These are phyloP conservation scores for Eutrema yunnanense DNA, from an alignment of 345 rosid species.

Conservation along the genomic window DNA sequence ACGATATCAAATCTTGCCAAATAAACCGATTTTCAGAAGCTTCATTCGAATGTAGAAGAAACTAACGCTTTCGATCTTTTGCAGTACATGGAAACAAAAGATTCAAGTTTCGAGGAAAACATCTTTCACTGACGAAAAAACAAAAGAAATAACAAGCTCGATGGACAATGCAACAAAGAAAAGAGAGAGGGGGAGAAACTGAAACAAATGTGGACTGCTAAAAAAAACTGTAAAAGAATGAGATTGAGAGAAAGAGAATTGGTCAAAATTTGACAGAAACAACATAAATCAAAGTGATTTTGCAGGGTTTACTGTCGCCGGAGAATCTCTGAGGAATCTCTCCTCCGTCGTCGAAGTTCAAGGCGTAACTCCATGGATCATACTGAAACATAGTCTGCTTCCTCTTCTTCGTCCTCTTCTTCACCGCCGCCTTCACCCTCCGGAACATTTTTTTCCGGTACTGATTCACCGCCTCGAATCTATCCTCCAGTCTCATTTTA, in stretches of 20 bases:
- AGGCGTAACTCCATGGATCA: slow-evolving; percentile 88
- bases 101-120: background rate
- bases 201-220: slow-evolving; percentile 9
- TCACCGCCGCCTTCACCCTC: slow-evolving; percentile 16
- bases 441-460: slow-evolving; percentile 18
- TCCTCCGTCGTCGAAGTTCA: slow-evolving; percentile 72
- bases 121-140: background rate
- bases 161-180: background rate
- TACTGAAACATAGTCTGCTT: slow-evolving; percentile 58
- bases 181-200: background rate
- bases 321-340: slow-evolving; percentile 9
- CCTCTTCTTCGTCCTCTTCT: slow-evolving; percentile 20
- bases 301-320: slow-evolving; percentile 18
- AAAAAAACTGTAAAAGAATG: slow-evolving; percentile 2
- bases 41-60: background rate
- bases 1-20: background rate
- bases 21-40: background rate
- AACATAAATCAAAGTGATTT: slow-evolving; percentile 34
- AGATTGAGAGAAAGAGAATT: background rate
- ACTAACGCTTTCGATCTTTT: background rate
- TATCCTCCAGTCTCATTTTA: slow-evolving; percentile 21
- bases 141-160: background rate
- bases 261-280: slow-evolving; percentile 38
- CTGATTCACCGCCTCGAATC: slow-evolving; percentile 18
- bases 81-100: background rate